These are phyloP conservation scores for Ichthyophthirius multifiliis DNA, from an alignment of 169 alveolate genomes.

Conservation along the genomic window DNA sequence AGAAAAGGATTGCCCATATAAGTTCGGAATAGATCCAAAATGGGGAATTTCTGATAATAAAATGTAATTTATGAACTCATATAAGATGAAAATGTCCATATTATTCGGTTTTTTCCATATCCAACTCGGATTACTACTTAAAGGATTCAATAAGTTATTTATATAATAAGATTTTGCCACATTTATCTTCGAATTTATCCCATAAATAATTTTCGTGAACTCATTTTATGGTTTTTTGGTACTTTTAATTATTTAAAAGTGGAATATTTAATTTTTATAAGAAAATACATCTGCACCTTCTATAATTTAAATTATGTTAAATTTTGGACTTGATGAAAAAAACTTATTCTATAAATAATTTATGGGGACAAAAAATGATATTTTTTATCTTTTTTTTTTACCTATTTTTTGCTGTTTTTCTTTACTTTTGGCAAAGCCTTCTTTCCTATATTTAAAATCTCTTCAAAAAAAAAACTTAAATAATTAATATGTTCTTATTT, in stretches of 20 bases:
- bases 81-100: slow-evolving; percentile 98
- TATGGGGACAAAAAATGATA: slow-evolving; percentile 55
- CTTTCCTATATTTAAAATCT: slow-evolving; percentile 58
- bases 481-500: background rate
- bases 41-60: slow-evolving; percentile 97
- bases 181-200: slow-evolving; percentile 96
- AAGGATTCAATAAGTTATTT: slow-evolving; percentile 93
- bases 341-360: slow-evolving; percentile 59
- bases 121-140: slow-evolving; percentile 92
- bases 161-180: slow-evolving; percentile 87
- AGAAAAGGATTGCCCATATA: slow-evolving; percentile 66
- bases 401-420: too few species aligned
- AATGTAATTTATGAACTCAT: slow-evolving; percentile 92
- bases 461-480: background rate
- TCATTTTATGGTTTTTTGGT: slow-evolving; percentile 95
- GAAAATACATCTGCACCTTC: slow-evolving; percentile 86
- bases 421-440: too few species aligned
- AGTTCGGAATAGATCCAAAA: slow-evolving; percentile 97
- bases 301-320: slow-evolving; percentile 94
- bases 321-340: slow-evolving; percentile 85
- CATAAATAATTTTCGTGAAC: slow-evolving; percentile 93
- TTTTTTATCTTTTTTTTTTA: slow-evolving; percentile 65
- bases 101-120: slow-evolving; percentile 91
- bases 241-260: slow-evolving; percentile 91
- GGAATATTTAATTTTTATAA: slow-evolving; percentile 80